phyloP scores from a whole-genome alignment of 164 flowering plant genomes.

The Cinnamomum micranthum region DNA sequence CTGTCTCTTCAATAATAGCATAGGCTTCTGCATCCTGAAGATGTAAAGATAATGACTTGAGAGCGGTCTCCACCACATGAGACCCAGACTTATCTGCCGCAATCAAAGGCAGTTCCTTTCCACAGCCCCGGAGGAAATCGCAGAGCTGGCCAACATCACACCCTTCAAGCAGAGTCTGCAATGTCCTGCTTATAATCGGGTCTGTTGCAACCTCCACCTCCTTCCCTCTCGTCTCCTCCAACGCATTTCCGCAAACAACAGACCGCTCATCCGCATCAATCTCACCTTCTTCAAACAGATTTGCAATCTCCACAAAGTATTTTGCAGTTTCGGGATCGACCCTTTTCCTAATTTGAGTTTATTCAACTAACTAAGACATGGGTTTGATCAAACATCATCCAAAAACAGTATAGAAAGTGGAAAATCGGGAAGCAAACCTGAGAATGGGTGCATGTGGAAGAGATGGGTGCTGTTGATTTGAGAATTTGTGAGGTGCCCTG shows the following conservation, averaged over 20 bases:
- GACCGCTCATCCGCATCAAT: constrained; percentile 65
- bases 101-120: constrained; percentile 59
- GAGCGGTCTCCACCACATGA: constrained; percentile 92
- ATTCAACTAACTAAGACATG: constrained; percentile 2
- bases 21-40: constrained; percentile 53
- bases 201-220: constrained; percentile 86
- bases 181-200: constrained; percentile 64
- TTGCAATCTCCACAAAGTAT: constrained; percentile 78
- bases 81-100: constrained; percentile 84
- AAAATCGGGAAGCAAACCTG: constrained; percentile 35
- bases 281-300: constrained; percentile 60
- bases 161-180: constrained; percentile 77
- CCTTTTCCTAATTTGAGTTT: constrained; percentile 50
- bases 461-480: constrained; percentile 21
- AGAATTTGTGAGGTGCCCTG: constrained; percentile 19
- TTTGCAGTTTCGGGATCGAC: constrained; percentile 78
- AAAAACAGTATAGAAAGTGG: background rate
- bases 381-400: background rate
- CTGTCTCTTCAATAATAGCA: constrained; percentile 54
- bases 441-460: constrained; percentile 28
- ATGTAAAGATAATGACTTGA: constrained; percentile 59
- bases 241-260: constrained; percentile 75
- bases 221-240: constrained; percentile 84
- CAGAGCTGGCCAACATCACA: constrained; percentile 70
- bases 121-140: constrained; percentile 57